Evolutionary conservation across 176 grass and related monocot species (phyloP), one percentile per base, ranked within the genome.

Genomic region (Triticum urartu): DNA sequence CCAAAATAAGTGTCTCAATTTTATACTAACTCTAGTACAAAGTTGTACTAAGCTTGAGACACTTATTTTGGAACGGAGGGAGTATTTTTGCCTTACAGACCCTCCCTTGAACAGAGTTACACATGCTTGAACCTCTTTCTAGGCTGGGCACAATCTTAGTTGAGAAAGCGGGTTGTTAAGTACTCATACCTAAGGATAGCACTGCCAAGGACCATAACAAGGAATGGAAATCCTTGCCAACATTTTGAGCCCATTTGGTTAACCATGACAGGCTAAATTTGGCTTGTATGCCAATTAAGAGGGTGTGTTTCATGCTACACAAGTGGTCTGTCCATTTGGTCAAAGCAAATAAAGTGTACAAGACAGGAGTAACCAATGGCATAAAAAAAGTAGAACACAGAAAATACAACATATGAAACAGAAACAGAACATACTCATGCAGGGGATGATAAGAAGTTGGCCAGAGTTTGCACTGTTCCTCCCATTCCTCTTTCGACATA

Each of bases 391-490:
- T 54, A 42, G 38, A 28, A 28, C 14, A 64, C 17, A 79, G 40
- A 7, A 86, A 84, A 85, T 83, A 67, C 21, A 78, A 38, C 64
- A 77, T 15, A 4, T 66, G 26, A 73, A 68, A 50, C 6, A 75
- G 28, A 84, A 85, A 0, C 7, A 48, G 11, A 77, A 79, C 74
- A 88, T 86, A 98, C 96, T 89, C 87, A 7, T 83, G 79, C 54
- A 84, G 79, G 42, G 96, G 96, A 80, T 98, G 93, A 76, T 91
- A 98, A 25, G 96, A 98, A 68, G 96, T 98, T 87, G 96, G 96
- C 96, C 96, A 98, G 62, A 98, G 81, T 87, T 92, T 94, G 88
- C 93, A 95, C 17, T 98, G 96, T 82, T 95, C 90, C 76, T 98
- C 82, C 93, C 93, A 95, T 78, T 95, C 88, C 84, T 93, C 90